Evolutionary conservation across 129 eudicot genomes (phyloP).

Genomic region (Lactuca sativa): DNA sequence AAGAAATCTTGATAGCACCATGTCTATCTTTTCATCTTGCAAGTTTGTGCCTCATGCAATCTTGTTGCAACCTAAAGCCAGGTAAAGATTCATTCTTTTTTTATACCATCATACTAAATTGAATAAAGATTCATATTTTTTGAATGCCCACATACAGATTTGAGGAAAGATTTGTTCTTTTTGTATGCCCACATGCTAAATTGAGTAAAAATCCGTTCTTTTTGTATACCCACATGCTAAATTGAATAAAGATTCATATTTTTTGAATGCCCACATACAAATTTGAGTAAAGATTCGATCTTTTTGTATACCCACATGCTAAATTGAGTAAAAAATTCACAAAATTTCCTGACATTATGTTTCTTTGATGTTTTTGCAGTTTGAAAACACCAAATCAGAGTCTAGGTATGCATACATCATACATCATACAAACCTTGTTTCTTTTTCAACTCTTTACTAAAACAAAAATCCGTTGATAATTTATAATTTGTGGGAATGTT

Average conservation of each 20-base stretch:
- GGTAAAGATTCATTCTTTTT: conserved; percentile 30
- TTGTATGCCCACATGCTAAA: neutral
- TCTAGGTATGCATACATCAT: conserved; percentile 37
- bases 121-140: too few relatives aligned
- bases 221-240: neutral
- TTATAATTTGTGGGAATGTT: conserved; percentile 7
- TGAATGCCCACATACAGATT: neutral
- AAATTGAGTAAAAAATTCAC: neutral
- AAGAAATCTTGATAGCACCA: conserved; percentile 22
- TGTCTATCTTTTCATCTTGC: conserved; percentile 44
- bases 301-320: neutral
- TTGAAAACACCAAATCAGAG: conserved; percentile 42
- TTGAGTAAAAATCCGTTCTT: neutral
- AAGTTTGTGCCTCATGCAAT: conserved; percentile 28
- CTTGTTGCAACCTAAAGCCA: conserved; percentile 48
- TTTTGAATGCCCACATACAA: neutral
- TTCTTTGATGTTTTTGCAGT: conserved; percentile 36
- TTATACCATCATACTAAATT: neutral
- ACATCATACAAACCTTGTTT: neutral
- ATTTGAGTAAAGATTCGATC: neutral
- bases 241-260: neutral
- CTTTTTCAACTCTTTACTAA: neutral
- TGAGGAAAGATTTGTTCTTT: neutral
- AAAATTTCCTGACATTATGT: conserved; percentile 10
- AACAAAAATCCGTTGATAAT: too few relatives aligned